phyloP scores from a whole-genome alignment of 202 grass and related monocot genomes.

The Cymbopogon flexuosus region DNA sequence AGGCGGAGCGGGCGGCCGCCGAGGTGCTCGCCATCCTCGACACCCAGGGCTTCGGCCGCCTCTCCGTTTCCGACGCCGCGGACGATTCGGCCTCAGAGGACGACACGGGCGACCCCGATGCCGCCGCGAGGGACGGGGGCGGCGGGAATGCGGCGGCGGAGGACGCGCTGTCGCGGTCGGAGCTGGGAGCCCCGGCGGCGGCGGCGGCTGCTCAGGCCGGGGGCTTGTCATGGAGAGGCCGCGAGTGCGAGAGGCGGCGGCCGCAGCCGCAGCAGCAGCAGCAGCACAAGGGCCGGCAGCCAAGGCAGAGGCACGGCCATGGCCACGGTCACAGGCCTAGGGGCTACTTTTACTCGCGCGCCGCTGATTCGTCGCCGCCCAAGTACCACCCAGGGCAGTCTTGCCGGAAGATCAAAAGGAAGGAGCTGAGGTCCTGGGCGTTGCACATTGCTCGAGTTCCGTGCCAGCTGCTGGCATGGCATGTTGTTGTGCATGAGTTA shows the following conservation, averaged over 20 bases:
- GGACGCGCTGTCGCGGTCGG: constrained; percentile 60
- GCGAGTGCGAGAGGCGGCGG: constrained; percentile 44
- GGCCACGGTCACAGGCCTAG: constrained; percentile 34
- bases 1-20: constrained; percentile 59
- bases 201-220: constrained; percentile 24
- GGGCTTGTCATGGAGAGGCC: constrained; percentile 75
- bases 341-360: constrained; percentile 40
- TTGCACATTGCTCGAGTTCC: background rate
- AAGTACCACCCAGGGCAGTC: constrained; percentile 86
- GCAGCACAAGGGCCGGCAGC: constrained; percentile 46
- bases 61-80: background rate
- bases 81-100: background rate
- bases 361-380: constrained; percentile 67
- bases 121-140: background rate
- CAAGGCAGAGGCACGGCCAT: constrained; percentile 44
- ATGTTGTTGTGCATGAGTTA: background rate
- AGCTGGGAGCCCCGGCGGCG: constrained; percentile 24
- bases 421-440: constrained; percentile 54
- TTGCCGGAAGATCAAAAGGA: constrained; percentile 79
- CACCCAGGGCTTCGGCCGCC: constrained; percentile 18
- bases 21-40: constrained; percentile 36
- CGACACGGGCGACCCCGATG: background rate
- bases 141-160: constrained; percentile 46
- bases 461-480: background rate
- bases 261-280: constrained; percentile 37